A percentile compares a stretch with the other conserved stretches of the same genome.
Conservation (phyloP, 352 stramenopile genomes). For the Phytophthora pini region DNA sequence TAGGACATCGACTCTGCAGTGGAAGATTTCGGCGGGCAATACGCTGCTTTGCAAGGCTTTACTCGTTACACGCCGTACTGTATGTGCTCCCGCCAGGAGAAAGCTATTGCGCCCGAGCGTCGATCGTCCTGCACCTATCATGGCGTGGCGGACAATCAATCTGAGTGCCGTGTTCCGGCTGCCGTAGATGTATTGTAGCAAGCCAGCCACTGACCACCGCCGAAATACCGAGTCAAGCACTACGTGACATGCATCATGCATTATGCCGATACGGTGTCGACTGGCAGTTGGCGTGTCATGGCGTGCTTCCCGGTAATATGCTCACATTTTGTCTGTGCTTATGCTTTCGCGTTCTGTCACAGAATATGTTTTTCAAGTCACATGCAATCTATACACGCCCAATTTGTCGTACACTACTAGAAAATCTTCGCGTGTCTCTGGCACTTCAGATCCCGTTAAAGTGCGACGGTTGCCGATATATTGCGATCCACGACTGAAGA, state of each 20-base stretch:
- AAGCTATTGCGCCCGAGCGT: conserved; percentile 12
- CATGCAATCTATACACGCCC: too few species aligned
- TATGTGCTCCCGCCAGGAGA: conserved; percentile 1
- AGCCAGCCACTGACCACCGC: neutral
- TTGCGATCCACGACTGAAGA: too few species aligned
- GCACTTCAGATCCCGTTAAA: too few species aligned
- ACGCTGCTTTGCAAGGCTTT: conserved; percentile 21
- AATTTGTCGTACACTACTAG: too few species aligned
- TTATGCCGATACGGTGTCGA: too few species aligned
- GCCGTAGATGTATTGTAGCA: neutral
- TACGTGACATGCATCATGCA: neutral
- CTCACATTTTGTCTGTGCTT: too few species aligned
- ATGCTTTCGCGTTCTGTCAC: too few species aligned
- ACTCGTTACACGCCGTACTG: conserved; percentile 6
- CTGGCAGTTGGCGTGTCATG: too few species aligned
- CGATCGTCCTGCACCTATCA: conserved; percentile 17
- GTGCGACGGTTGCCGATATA: too few species aligned
- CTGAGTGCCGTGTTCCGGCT: conserved; percentile 3
- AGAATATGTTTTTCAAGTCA: too few species aligned
- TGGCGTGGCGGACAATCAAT: neutral
- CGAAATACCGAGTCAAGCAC: neutral
- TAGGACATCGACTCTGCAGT: conserved; percentile 4
- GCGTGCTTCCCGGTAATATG: too few species aligned
- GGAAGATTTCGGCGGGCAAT: conserved; percentile 6
- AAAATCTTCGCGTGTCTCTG: too few species aligned